phyloP scores from a whole-genome alignment of 1,284 basidiomycete species.

The Melampsora americana region DNA sequence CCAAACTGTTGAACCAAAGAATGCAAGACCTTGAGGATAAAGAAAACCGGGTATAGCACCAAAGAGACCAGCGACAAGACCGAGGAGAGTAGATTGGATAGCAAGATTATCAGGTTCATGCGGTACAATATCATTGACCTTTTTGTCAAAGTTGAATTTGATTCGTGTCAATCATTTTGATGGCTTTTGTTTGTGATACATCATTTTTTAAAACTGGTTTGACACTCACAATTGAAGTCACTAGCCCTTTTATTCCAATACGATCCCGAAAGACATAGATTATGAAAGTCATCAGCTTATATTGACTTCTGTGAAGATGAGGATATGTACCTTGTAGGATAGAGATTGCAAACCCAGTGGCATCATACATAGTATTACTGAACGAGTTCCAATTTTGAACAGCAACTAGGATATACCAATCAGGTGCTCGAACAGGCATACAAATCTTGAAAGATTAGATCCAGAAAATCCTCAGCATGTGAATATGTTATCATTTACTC shows the following conservation, averaged over 20 bases:
- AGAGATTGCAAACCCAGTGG: conserved; percentile 27
- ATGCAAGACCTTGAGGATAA: conserved; percentile 2
- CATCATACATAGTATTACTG: conserved; percentile 30
- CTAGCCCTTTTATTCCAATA: background rate
- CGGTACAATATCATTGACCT: background rate
- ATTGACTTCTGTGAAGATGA: background rate
- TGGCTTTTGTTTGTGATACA: too few species aligned
- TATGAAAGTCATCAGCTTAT: background rate
- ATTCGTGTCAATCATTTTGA: background rate
- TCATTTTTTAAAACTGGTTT: background rate
- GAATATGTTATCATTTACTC: background rate
- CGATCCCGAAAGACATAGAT: background rate
- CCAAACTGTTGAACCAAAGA: conserved; percentile 15
- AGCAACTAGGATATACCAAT: conserved; percentile 45
- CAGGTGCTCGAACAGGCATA: conserved; percentile 33
- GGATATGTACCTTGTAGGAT: conserved; percentile 21
- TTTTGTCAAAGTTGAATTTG: background rate
- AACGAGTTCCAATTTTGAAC: conserved; percentile 42
- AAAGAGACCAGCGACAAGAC: conserved; percentile 33
- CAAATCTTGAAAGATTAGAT: conserved; percentile 28
- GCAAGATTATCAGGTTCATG: background rate
- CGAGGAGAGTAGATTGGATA: conserved; percentile 3
- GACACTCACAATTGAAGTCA: background rate
- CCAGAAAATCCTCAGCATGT: too few species aligned
- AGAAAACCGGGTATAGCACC: conserved; percentile 41